Evolutionary conservation across 2,329 filamentous ascomycete genomes (phyloP).

Genomic region (Fusarium sp.): DNA sequence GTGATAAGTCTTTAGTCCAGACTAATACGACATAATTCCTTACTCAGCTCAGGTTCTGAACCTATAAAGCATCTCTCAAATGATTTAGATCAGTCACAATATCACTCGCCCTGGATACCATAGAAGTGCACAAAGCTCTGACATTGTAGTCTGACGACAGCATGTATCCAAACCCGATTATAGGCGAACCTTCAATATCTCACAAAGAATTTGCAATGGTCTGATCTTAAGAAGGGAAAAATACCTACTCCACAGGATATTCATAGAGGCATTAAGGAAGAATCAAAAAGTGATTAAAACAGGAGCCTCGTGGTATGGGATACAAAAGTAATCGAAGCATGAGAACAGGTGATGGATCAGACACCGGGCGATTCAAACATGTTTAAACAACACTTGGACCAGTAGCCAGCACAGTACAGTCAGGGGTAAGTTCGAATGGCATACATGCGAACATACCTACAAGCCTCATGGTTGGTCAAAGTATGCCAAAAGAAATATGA

Average conservation of each 20-base stretch:
- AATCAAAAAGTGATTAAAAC: not conserved
- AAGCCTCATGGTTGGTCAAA: not conserved
- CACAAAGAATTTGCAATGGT: not conserved
- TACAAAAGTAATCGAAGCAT: conserved; percentile 12
- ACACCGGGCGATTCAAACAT: conserved; percentile 28
- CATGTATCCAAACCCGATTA: not conserved
- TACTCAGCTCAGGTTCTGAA: not conserved
- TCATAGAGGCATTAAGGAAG: not conserved
- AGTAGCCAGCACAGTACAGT: not conserved
- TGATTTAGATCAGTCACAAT: not conserved
- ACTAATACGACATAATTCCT: conserved; percentile 14
- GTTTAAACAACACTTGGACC: conserved; percentile 26
- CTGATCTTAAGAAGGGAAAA: not conserved
- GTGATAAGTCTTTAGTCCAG: conserved; percentile 6
- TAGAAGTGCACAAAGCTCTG: not conserved
- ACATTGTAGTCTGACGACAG: not conserved
- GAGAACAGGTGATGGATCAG: conserved; percentile 30
- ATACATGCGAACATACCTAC: not conserved
- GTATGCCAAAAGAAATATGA: not conserved
- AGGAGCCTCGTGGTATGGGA: not conserved
- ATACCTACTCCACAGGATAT: not conserved
- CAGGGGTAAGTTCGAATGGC: not conserved
- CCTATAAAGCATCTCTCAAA: not conserved
- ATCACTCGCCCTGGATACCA: not conserved
- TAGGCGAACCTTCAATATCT: not conserved